A percentile compares a stretch with the other conserved stretches of the same genome.
Evolutionary conservation across 768 basidiomycete genomes (phyloP).

Genomic region (Lanmaoa rubissima): DNA sequence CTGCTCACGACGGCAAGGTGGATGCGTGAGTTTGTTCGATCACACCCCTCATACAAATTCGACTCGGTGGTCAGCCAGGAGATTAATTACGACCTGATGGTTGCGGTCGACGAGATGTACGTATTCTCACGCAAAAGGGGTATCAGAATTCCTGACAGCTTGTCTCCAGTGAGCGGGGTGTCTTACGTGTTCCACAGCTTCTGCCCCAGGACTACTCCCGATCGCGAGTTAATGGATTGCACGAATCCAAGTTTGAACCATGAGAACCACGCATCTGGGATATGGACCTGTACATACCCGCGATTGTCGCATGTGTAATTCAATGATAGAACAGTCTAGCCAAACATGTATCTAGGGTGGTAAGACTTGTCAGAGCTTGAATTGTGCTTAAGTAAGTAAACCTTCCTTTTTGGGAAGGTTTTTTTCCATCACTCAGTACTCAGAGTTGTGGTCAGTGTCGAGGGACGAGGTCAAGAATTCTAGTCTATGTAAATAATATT

Average conservation of each 20-base stretch:
- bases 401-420: no score
- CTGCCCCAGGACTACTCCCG: slow-evolving; percentile 60
- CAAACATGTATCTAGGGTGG: no score
- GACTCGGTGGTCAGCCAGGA: slow-evolving; percentile 91
- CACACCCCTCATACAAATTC: slow-evolving; percentile 87
- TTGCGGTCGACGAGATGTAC: slow-evolving; percentile 89
- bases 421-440: no score
- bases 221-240: slow-evolving; percentile 22
- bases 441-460: no score
- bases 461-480: no score
- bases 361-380: no score
- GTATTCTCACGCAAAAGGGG: slow-evolving; percentile 29
- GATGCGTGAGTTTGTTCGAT: slow-evolving; percentile 89
- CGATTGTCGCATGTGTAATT: background rate
- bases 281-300: background rate
- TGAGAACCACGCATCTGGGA: background rate
- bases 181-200: slow-evolving; percentile 22
- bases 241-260: slow-evolving; percentile 29
- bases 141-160: no score
- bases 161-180: no score
- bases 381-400: no score
- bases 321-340: background rate
- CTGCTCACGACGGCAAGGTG: slow-evolving; percentile 86
- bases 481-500: no score
- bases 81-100: slow-evolving; percentile 92